These are phyloP conservation scores for Purpureocillium takamizusanense DNA, from an alignment of 2,329 filamentous ascomycete genomes.

Conservation along the genomic window DNA sequence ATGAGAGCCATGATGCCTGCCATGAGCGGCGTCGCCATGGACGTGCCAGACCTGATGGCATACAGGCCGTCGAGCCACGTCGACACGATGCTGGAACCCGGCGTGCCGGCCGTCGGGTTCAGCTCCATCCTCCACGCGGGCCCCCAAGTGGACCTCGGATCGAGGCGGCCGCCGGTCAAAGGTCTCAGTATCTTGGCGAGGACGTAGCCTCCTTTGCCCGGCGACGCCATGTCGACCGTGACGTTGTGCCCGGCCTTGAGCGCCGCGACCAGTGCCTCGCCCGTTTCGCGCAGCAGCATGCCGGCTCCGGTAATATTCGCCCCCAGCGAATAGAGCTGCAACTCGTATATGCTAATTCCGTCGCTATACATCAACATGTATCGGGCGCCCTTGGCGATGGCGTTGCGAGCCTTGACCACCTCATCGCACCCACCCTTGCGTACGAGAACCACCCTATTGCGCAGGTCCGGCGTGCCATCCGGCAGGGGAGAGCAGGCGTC, in stretches of 20 bases:
- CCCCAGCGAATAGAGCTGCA: no score
- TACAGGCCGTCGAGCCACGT: conserved; percentile 36
- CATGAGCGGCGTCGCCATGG: conserved; percentile 49
- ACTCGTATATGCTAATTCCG: not conserved
- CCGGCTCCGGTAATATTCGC: conserved; percentile 1
- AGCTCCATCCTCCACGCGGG: conserved; percentile 49
- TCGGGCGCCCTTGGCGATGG: conserved; percentile 44
- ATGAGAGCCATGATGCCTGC: conserved; percentile 47
- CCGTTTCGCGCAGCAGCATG: conserved; percentile 31
- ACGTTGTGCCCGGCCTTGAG: conserved; percentile 35
- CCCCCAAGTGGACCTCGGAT: conserved; percentile 47
- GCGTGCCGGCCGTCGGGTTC: conserved; percentile 45
- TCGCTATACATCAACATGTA: conserved; percentile 57
- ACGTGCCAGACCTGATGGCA: conserved; percentile 45
- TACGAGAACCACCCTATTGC: conserved; percentile 47
- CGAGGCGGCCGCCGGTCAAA: conserved; percentile 39
- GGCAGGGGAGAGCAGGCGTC: conserved; percentile 45
- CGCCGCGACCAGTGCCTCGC: conserved; percentile 31
- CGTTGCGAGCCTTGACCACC: conserved; percentile 42
- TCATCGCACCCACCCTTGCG: conserved; percentile 50
- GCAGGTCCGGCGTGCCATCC: conserved; percentile 46
- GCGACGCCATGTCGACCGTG: conserved; percentile 27
- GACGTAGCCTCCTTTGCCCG: no score
- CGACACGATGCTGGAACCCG: conserved; percentile 48
- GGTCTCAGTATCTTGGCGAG: conserved; percentile 15